Base-by-base conservation (phyloP, 2,329 filamentous ascomycete species). In the Aplosporella prunicola region DNA sequence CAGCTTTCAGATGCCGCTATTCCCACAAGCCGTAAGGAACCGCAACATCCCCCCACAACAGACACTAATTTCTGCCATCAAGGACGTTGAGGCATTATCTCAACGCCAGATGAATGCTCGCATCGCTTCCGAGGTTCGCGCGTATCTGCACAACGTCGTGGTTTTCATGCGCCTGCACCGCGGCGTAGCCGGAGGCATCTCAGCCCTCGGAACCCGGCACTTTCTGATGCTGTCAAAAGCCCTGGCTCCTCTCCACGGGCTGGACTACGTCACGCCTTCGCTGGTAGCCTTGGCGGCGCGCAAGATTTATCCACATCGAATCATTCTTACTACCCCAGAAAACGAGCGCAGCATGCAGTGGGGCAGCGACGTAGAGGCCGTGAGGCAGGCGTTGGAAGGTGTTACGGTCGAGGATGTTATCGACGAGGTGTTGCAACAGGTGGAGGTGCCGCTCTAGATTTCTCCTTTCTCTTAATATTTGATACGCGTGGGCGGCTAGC, bases 261-360 rank as follows among this genome's bases (percentile, higher is more conserved):
- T 93, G 11, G 72, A 80, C 49, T 96, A 80, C 56, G 78, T 85
- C 5, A 87, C 88, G 0, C 89, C 91, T 0, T 82, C 85, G 1
- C 72, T 96, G 17, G 80, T 95, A 14, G 76, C 72, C 6, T 68
- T 98, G 30, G 91, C 91, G 5, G 79, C 81, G 2, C 76, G 76
- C 43, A 96, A 96, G 63, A 74, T 93, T 16, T 98, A 93, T 53
- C 70, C 82, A 13, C 91, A 98, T 62, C 79, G 87, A 7, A 77
- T 98, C 20, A 61, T 74, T 10, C 72, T 95, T 39, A 76, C 81
- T 0, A 61, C 63, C 1, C 72, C 84, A 1, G 72, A 76, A 43
- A 75, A 78, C 40, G 91, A 96, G 63, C 72, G 87, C 32, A 95
- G 87, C 56, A 72, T 94, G 66, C 85, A 94, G 57, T 98, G 93